These are phyloP conservation scores for Volvox carteri DNA, from an alignment of 163 green algal genomes.

Conservation along the genomic window DNA sequence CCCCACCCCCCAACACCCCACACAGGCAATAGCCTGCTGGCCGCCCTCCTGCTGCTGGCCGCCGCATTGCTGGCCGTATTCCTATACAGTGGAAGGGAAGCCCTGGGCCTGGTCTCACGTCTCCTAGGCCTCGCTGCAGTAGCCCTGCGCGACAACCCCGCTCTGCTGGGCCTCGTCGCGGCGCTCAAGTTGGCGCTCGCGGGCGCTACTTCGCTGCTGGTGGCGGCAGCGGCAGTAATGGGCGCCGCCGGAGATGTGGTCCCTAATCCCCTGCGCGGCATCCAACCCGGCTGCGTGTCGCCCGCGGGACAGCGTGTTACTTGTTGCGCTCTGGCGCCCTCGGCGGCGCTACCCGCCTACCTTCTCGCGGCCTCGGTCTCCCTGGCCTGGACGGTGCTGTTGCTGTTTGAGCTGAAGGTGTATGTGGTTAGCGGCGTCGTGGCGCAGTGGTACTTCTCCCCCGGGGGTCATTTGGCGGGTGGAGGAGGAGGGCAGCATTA, in stretches of 20 bases:
- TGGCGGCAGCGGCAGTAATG: conserved; percentile 14
- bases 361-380: conserved; percentile 1
- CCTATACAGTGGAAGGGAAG: conserved; percentile 22
- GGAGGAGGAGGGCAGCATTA: not conserved
- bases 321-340: conserved; percentile 44
- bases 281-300: conserved; percentile 23
- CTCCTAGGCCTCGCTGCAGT: conserved; percentile 46
- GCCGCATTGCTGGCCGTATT: conserved; percentile 14
- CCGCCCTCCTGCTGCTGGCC: conserved; percentile 39
- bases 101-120: conserved; percentile 13
- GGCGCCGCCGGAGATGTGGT: conserved; percentile 19
- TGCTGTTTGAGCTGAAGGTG: conserved; percentile 62
- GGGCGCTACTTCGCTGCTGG: conserved; percentile 3
- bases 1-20: too few species aligned
- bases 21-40: conserved; percentile 26
- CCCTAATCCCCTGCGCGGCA: conserved; percentile 34
- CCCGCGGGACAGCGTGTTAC: not conserved
- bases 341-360: conserved; percentile 21
- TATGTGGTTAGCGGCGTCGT: conserved; percentile 57
- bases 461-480: conserved; percentile 4
- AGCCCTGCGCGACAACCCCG: conserved; percentile 27
- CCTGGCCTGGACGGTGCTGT: conserved; percentile 54
- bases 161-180: conserved; percentile 6
- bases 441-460: conserved; percentile 60
- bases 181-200: conserved; percentile 27